These are phyloP conservation scores for Chytridiales sp. DNA, from an alignment of 371 early-diverging fungal genomes.

Conservation along the genomic window DNA sequence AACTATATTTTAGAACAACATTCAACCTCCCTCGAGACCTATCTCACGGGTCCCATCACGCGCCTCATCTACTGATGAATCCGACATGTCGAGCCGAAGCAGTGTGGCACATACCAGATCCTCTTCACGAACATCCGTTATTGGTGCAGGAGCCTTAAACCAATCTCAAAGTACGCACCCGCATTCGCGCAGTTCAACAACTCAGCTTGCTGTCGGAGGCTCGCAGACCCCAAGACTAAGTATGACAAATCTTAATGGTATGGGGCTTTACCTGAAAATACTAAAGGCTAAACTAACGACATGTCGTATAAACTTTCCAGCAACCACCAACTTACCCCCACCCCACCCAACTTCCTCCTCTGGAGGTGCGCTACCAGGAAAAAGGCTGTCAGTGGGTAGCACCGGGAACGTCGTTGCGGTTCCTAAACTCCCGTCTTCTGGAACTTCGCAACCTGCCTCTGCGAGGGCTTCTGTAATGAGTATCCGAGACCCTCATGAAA, in stretches of 20 bases:
- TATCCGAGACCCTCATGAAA: slow-evolving; percentile 4
- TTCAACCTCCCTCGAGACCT: slow-evolving; percentile 45
- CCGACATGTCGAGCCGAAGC: slow-evolving; percentile 7
- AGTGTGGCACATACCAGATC: slow-evolving; percentile 9
- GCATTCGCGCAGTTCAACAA: background rate
- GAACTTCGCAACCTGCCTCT: slow-evolving; percentile 7
- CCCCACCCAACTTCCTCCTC: background rate
- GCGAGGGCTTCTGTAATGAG: background rate
- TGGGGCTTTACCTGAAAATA: too few species aligned
- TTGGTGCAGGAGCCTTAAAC: background rate
- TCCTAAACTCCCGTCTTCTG: background rate
- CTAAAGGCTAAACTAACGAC: too few species aligned
- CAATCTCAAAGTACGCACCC: background rate
- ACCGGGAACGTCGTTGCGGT: background rate
- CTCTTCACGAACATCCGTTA: slow-evolving; percentile 20
- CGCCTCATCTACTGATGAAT: slow-evolving; percentile 11
- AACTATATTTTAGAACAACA: slow-evolving; percentile 18
- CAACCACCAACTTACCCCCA: too few species aligned
- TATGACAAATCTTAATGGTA: too few species aligned
- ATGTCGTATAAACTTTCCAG: too few species aligned
- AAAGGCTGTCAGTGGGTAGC: background rate
- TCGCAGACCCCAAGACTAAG: too few species aligned
- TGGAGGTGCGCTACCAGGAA: slow-evolving; percentile 7
- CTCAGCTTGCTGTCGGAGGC: slow-evolving; percentile 2
- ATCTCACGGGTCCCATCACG: slow-evolving; percentile 39